A percentile compares a stretch with the other conserved stretches of the same genome.
Conservation (phyloP, 345 rosid species). For the Salix dunnii region DNA sequence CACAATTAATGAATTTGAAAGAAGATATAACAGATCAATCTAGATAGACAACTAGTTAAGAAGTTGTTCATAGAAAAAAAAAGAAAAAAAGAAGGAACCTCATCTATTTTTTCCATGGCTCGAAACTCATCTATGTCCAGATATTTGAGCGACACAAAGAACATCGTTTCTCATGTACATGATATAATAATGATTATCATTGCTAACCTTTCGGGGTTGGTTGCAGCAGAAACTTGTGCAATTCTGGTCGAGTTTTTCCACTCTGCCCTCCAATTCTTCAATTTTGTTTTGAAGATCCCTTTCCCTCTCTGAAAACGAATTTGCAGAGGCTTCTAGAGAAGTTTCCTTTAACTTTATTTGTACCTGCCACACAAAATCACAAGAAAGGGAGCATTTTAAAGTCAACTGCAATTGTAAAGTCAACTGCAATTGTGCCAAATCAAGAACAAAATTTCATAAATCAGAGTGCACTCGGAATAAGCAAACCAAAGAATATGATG, state of each 20-base stretch:
- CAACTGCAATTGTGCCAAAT: background rate
- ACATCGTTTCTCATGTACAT: background rate
- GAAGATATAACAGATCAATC: constrained; percentile 1
- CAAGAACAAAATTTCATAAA: background rate
- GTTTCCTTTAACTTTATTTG: constrained; percentile 59
- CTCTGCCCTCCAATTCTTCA: constrained; percentile 50
- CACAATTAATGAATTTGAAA: background rate
- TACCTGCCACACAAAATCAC: constrained; percentile 42
- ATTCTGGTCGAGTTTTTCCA: constrained; percentile 43
- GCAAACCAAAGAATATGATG: background rate
- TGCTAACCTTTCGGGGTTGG: constrained; percentile 39
- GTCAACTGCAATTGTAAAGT: background rate
- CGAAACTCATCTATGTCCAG: background rate
- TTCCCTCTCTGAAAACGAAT: constrained; percentile 58
- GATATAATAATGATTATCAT: background rate
- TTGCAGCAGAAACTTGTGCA: constrained; percentile 15
- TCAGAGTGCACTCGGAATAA: background rate
- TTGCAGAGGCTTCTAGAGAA: constrained; percentile 51
- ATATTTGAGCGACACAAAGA: background rate
- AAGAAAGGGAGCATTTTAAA: background rate
- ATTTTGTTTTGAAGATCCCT: constrained; percentile 46
- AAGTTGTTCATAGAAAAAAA: background rate
- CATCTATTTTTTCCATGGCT: background rate
- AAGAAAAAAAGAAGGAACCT: background rate
- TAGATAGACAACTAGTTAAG: background rate